Evolutionary conservation across 164 flowering plant genomes (phyloP), one percentile per base, ranked within the genome.

Genomic region (Pachysandra terminalis): DNA sequence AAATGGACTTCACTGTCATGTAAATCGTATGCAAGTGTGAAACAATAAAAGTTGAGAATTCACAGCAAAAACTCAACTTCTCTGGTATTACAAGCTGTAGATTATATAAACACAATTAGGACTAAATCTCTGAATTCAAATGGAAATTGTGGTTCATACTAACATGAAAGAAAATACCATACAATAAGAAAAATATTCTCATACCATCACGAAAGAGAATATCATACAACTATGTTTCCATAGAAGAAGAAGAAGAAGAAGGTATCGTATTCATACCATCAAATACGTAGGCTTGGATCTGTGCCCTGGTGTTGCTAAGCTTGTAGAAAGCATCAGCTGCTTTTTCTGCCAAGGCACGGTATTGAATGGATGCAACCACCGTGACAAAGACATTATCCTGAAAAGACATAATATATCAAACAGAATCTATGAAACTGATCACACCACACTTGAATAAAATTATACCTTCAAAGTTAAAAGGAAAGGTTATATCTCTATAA

Each of bases 321-420:
- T 84, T 89, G 66, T 89, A 89, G 71, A 83, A 89, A 59, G 95
- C 95, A 75, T 89, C 91, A 26, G 65, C 13, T 41, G 91, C 95
- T 67, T 81, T 89, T 4, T 86, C 86, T 40, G 90, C 85, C 69
- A 87, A 67, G 63, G 92, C 96, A 63, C 92, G 86, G 66, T 89
- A 89, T 66, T 89, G 96, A 66, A 89, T 73, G 41, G 96, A 89
- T 61, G 92, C 96, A 67, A 89, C 96, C 58, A 89, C 89, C 41
- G 83, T 87, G 19, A 89, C 96, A 79, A 89, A 89, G 48, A 89
- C 96, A 71, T 89, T 89, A 66, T 89, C 96, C 96, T 89, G 86
- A 45, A 77, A 45, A 70, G 17, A 55, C 1, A 56, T 3, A 25
- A 59, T 0, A 37, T n/a, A 25, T n/a, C 19, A 24, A 45, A n/a